Base-by-base conservation (phyloP, 1,284 basidiomycete species). In the Melampsora occidentalis region DNA sequence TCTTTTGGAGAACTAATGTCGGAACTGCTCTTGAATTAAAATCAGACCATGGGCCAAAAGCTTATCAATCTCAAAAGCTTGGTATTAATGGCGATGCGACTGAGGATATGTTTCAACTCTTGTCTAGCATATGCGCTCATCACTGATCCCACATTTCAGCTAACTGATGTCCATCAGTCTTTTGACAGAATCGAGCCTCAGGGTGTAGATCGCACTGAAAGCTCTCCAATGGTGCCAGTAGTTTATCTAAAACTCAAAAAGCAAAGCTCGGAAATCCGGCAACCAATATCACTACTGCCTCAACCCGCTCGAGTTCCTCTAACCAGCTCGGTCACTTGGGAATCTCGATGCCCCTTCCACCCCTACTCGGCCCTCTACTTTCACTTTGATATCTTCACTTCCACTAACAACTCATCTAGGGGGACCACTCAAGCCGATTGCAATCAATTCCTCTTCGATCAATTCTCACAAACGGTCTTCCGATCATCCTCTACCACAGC, bases 101-200 rank as follows among this genome's bases (percentile, higher is more conserved):
- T 0, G 97, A 99, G 82, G 97, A 99, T 84, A 86, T 99, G 53
- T 90, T 88, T 79, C 87, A 85, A n/a, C 84, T 99, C 28, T 85
- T 99, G 22, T 84, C 84, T 7, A n/a, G n/a, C n/a, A n/a, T n/a
- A n/a, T n/a, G n/a, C n/a, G n/a, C n/a, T n/a, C n/a, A n/a, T n/a
- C n/a, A n/a, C n/a, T n/a, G n/a, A n/a, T n/a, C n/a, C n/a, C n/a
- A n/a, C n/a, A n/a, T n/a, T n/a, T n/a, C n/a, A n/a, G n/a, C n/a
- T n/a, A n/a, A n/a, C n/a, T n/a, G n/a, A n/a, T n/a, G n/a, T n/a
- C n/a, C n/a, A n/a, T n/a, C n/a, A n/a, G n/a, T n/a, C n/a, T n/a
- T n/a, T n/a, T n/a, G n/a, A n/a, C n/a, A n/a, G n/a, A n/a, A n/a
- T n/a, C n/a, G n/a, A n/a, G n/a, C n/a, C n/a, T n/a, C n/a, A n/a